phyloP scores from a whole-genome alignment of 768 basidiomycete genomes.

The Lentinula raphanica region DNA sequence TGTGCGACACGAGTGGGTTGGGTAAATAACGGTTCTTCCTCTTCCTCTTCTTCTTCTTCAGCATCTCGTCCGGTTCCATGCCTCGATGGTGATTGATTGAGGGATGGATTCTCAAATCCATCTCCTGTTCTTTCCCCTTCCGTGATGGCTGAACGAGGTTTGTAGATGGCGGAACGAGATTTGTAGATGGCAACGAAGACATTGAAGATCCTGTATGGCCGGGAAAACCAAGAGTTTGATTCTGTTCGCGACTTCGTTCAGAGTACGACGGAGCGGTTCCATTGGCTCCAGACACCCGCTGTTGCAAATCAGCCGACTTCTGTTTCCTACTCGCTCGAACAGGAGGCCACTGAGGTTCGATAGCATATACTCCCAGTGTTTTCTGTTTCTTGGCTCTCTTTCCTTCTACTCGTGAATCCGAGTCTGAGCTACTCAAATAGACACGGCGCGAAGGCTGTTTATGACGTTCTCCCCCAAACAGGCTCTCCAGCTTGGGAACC shows the following conservation, averaged over 20 bases:
- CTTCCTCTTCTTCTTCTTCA: too few relatives aligned
- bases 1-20: not conserved
- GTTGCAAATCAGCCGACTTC: not conserved
- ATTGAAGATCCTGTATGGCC: not conserved
- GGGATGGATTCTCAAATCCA: not conserved
- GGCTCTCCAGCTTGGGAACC: conserved; percentile 1
- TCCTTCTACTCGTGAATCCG: not conserved
- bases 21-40: not conserved
- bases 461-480: not conserved
- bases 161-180: not conserved
- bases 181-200: not conserved
- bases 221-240: too few relatives aligned
- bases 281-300: not conserved
- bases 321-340: not conserved
- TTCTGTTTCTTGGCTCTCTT: not conserved
- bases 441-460: not conserved
- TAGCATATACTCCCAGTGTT: too few relatives aligned
- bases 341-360: not conserved
- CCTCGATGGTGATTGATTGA: not conserved
- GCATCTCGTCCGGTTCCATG: not conserved
- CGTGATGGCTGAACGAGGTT: not conserved
- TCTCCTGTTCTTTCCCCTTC: not conserved
- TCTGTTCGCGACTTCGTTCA: not conserved
- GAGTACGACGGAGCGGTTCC: not conserved
- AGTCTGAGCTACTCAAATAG: not conserved